Conservation (phyloP, 495 filamentous ascomycete species). For the Trichoderma erinaceum region DNA sequence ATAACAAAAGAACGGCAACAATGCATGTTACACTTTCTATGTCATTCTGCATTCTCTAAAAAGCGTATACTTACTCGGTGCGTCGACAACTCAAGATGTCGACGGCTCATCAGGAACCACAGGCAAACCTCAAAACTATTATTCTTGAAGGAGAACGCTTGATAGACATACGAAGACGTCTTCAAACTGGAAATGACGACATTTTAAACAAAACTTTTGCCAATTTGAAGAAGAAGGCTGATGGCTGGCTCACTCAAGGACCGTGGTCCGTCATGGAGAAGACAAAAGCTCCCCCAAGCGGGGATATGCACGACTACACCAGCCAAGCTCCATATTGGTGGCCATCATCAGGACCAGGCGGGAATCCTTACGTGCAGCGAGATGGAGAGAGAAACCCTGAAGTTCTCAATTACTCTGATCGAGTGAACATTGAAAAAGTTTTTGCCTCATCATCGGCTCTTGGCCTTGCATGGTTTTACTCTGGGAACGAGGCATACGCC, state of each 20-base stretch:
- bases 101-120: neutral
- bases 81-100: neutral
- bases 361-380: conserved; percentile 19
- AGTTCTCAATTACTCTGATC: conserved; percentile 18
- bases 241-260: conserved; percentile 19
- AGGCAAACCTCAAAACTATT: neutral
- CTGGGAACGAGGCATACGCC: conserved; percentile 20
- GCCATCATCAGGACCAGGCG: conserved; percentile 16
- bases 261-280: conserved; percentile 22
- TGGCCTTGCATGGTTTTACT: conserved; percentile 22
- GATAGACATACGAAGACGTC: neutral
- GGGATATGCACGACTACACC: conserved; percentile 21
- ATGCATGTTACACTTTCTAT: no score
- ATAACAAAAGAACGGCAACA: no score
- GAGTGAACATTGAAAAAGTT: conserved; percentile 13
- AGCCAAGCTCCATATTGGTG: conserved; percentile 23
- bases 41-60: no score
- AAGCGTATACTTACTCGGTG: no score
- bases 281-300: conserved; percentile 18
- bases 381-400: conserved; percentile 20
- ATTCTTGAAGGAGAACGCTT: neutral
- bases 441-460: conserved; percentile 17
- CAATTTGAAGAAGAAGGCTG: conserved; percentile 14
- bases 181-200: neutral
- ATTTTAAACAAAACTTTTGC: neutral